These are phyloP conservation scores for Mortierella sp. DNA, from an alignment of 371 early-diverging fungal genomes.

Conservation along the genomic window DNA sequence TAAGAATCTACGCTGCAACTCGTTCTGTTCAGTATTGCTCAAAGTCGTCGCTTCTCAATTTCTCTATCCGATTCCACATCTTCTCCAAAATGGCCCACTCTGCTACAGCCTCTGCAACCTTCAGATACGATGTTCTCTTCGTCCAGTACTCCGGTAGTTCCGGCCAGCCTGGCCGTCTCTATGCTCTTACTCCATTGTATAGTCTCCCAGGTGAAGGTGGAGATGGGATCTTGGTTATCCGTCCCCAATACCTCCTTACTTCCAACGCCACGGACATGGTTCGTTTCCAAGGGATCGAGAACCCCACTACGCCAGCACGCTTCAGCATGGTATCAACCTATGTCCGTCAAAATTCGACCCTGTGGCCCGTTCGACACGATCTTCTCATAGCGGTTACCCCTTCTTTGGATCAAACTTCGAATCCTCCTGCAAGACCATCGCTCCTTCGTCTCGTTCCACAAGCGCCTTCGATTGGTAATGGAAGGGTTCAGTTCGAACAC, in stretches of 20 bases:
- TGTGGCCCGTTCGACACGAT: background rate
- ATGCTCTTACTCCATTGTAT: conserved; percentile 1
- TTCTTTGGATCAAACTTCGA: no score
- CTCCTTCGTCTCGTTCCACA: no score
- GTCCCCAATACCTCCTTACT: no score
- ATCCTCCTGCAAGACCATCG: no score
- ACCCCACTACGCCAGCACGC: background rate
- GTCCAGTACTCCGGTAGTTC: conserved; percentile 5
- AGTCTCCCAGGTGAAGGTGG: no score
- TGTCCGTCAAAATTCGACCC: background rate
- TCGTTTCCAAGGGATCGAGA: no score
- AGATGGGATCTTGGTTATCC: no score
- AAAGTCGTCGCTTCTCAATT: background rate
- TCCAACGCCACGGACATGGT: no score
- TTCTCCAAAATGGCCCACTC: background rate
- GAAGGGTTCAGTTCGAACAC: no score
- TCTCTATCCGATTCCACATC: background rate
- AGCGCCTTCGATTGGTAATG: no score
- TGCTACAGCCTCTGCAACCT: conserved; percentile 11
- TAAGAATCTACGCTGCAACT: background rate
- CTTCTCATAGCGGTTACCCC: background rate
- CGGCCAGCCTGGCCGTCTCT: conserved; percentile 3
- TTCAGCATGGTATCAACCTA: conserved; percentile 10
- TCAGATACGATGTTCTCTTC: conserved; percentile 12
- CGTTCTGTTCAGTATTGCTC: background rate